A percentile compares a stretch with the other conserved stretches of the same genome.
Evolutionary conservation across 257 asterid species (phyloP).

Genomic region (Fraxinus americana): DNA sequence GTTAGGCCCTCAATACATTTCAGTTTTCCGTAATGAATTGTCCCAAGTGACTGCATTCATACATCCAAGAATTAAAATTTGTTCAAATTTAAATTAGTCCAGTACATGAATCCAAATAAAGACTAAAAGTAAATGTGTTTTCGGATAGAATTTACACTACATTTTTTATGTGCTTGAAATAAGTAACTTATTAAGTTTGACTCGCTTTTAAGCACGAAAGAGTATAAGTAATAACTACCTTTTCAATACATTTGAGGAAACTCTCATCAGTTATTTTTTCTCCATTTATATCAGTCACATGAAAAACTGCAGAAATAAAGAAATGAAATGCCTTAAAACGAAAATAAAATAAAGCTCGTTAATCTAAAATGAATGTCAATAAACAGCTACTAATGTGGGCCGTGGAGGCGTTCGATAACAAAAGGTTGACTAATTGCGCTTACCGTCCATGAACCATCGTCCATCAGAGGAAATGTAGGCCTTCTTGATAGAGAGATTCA

Average conservation of each 20-base stretch:
- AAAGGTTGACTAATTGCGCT: conserved; percentile 20
- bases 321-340: conserved; percentile 35
- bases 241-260: conserved; percentile 78
- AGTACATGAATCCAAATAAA: no score
- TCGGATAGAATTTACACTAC: neutral
- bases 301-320: conserved; percentile 67
- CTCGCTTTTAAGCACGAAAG: no score
- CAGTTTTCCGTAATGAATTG: conserved; percentile 62
- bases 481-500: conserved; percentile 86
- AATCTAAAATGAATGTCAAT: neutral
- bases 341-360: neutral
- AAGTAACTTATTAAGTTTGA: neutral
- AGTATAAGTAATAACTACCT: conserved; percentile 45
- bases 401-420: conserved; percentile 18
- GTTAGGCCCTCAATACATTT: conserved; percentile 65
- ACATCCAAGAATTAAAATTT: conserved; percentile 4
- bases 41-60: conserved; percentile 67
- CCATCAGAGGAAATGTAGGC: conserved; percentile 96
- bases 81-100: neutral
- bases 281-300: conserved; percentile 87
- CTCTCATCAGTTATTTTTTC: conserved; percentile 85
- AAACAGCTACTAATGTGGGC: neutral
- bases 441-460: conserved; percentile 99
- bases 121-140: neutral
- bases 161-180: no score